Conservation (phyloP, 305 asterid species). For the Solanum chacoense region DNA sequence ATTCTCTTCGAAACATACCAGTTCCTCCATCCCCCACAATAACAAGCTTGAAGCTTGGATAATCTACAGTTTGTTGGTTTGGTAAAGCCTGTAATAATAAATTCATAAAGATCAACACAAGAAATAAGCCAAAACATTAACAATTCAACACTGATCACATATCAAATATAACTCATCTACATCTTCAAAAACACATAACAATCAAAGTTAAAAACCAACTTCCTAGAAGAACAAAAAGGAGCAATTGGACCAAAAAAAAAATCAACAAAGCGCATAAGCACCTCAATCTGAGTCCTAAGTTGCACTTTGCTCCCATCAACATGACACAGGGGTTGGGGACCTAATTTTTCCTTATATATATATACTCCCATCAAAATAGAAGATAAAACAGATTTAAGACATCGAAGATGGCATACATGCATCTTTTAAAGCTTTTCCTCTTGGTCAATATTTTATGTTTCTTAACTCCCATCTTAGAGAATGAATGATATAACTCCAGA, state of each 20-base stretch:
- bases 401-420: neutral
- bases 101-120: neutral
- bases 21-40: constrained; percentile 17
- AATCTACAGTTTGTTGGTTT: constrained; percentile 12
- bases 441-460: neutral
- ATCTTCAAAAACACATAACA: neutral
- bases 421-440: neutral
- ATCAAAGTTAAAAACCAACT: neutral
- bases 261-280: neutral
- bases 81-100: constrained; percentile 6
- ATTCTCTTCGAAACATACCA: neutral
- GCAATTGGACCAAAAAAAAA: neutral
- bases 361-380: neutral
- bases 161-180: neutral
- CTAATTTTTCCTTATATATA: no score
- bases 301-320: neutral
- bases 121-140: neutral
- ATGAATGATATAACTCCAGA: neutral
- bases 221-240: neutral
- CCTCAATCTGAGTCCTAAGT: neutral
- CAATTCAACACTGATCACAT: neutral
- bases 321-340: neutral
- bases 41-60: constrained; percentile 17
- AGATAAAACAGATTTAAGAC: neutral
- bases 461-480: neutral